phyloP scores from a whole-genome alignment of 306 rosid species.

The Aeschynomene evenia region DNA sequence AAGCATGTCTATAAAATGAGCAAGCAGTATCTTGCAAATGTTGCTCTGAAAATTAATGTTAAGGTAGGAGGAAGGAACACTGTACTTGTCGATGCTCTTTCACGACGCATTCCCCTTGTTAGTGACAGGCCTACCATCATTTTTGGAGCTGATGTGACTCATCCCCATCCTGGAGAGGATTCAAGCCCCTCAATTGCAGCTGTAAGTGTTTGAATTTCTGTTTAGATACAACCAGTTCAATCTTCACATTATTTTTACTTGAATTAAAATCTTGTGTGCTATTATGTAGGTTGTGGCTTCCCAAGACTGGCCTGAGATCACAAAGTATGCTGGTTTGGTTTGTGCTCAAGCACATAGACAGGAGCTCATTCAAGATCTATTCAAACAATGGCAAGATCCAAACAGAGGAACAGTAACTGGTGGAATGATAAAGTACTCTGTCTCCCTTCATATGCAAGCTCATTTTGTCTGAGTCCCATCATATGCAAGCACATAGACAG shows the following conservation, averaged over 20 bases:
- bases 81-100: slow-evolving; percentile 90
- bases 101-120: slow-evolving; percentile 85
- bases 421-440: slow-evolving; percentile 85
- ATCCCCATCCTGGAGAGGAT: slow-evolving; percentile 99
- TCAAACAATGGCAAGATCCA: slow-evolving; percentile 94
- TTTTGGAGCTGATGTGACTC: slow-evolving; percentile 99
- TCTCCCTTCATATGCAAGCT: slow-evolving; percentile 3
- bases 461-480: slow-evolving; percentile 5
- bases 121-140: slow-evolving; percentile 93
- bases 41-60: slow-evolving; percentile 85
- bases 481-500: not conserved
- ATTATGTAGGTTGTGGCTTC: slow-evolving; percentile 88
- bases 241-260: not conserved
- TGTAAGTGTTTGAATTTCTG: slow-evolving; percentile 43
- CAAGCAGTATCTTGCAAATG: slow-evolving; percentile 93
- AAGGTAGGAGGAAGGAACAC: slow-evolving; percentile 98
- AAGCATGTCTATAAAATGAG: slow-evolving; percentile 83
- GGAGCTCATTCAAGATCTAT: slow-evolving; percentile 92
- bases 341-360: slow-evolving; percentile 98
- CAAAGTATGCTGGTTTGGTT: slow-evolving; percentile 93
- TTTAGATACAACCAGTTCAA: not conserved
- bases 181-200: slow-evolving; percentile 97
- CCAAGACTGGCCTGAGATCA: slow-evolving; percentile 98
- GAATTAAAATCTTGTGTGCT: not conserved
- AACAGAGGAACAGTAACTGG: slow-evolving; percentile 77